Percentiles rank a stretch among this genome's conserved stretches.
phyloP scores from a whole-genome alignment of 2,329 filamentous ascomycete species.

The Penicillium sp. region DNA sequence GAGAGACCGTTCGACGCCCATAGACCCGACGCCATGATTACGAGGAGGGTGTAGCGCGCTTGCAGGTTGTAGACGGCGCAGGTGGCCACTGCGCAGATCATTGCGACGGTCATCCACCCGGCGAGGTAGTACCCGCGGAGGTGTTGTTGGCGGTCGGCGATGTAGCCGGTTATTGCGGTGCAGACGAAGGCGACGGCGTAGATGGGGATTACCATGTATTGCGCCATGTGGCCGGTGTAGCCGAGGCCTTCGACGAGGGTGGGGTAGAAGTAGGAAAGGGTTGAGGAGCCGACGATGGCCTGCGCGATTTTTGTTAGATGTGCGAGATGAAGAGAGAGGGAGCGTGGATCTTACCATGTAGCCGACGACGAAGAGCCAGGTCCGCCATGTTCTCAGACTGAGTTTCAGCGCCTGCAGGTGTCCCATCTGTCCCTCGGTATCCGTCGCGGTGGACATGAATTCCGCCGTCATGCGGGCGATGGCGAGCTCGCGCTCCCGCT shows the following conservation, averaged over 20 bases:
- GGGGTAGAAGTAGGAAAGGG: slow-evolving; percentile 39
- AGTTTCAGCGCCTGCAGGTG: slow-evolving; percentile 27
- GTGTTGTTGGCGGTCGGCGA: no score
- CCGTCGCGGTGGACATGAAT: slow-evolving; percentile 24
- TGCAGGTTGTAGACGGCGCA: no score
- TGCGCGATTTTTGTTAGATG: neutral
- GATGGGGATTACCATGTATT: slow-evolving; percentile 51
- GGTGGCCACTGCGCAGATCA: slow-evolving; percentile 46
- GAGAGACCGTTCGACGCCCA: slow-evolving; percentile 60
- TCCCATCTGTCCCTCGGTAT: slow-evolving; percentile 21
- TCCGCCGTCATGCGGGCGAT: slow-evolving; percentile 28
- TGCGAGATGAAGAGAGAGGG: neutral
- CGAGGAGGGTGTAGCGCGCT: no score
- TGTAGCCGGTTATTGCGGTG: slow-evolving; percentile 48
- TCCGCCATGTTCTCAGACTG: slow-evolving; percentile 35
- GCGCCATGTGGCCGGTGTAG: slow-evolving; percentile 20
- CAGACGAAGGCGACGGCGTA: slow-evolving; percentile 59
- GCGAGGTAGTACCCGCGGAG: slow-evolving; percentile 57
- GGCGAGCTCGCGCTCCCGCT: slow-evolving; percentile 29
- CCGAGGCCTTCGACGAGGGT: slow-evolving; percentile 34
- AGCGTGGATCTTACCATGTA: slow-evolving; percentile 36
- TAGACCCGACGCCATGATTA: slow-evolving; percentile 61
- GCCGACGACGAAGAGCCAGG: slow-evolving; percentile 47
- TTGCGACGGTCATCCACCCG: slow-evolving; percentile 51
- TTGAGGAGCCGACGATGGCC: slow-evolving; percentile 45